A percentile compares a stretch with the other conserved stretches of the same genome.
Evolutionary conservation across 208 protist genomes (phyloP).

Genomic region (Trypanosoma avium): DNA sequence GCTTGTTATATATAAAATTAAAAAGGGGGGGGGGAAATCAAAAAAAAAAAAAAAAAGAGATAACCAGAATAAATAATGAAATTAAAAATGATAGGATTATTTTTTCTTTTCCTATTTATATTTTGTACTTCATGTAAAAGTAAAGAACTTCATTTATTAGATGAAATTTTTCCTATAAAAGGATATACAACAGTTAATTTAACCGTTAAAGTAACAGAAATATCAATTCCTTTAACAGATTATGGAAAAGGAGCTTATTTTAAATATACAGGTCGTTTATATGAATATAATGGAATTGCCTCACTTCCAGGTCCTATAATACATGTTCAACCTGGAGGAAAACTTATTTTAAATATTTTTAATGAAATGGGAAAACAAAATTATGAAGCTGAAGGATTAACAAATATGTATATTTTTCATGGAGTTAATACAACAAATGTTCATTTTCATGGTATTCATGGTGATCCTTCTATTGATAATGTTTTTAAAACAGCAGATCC

Average conservation of each 20-base stretch:
- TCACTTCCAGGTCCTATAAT: conserved; percentile 69
- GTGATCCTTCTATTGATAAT: conserved; percentile 64
- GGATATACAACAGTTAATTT: conserved; percentile 56
- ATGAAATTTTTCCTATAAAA: conserved; percentile 35
- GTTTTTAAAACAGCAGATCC: conserved; percentile 54
- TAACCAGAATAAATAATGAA: not conserved
- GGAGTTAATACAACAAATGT: conserved; percentile 77
- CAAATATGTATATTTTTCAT: conserved; percentile 54
- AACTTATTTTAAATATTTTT: conserved; percentile 52
- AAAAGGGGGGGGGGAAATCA: not conserved
- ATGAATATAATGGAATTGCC: conserved; percentile 33
- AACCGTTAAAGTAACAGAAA: conserved; percentile 30
- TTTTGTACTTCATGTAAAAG: not conserved
- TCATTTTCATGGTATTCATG: conserved; percentile 85
- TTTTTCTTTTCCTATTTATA: conserved; percentile 15
- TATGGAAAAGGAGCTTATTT: conserved; percentile 43
- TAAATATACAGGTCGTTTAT: conserved; percentile 74
- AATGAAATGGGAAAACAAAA: conserved; percentile 59
- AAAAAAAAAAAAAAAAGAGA: conserved; percentile 22
- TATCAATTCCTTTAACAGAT: conserved; percentile 51
- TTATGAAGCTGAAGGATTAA: not conserved
- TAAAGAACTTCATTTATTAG: conserved; percentile 23
- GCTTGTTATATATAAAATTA: conserved; percentile 1
- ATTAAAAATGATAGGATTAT: not conserved
- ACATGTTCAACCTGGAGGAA: conserved; percentile 64